Evolutionary conservation across 495 filamentous ascomycete species (phyloP), one percentile per base, ranked within the genome.

Genomic region (Rusavskia elegans): DNA sequence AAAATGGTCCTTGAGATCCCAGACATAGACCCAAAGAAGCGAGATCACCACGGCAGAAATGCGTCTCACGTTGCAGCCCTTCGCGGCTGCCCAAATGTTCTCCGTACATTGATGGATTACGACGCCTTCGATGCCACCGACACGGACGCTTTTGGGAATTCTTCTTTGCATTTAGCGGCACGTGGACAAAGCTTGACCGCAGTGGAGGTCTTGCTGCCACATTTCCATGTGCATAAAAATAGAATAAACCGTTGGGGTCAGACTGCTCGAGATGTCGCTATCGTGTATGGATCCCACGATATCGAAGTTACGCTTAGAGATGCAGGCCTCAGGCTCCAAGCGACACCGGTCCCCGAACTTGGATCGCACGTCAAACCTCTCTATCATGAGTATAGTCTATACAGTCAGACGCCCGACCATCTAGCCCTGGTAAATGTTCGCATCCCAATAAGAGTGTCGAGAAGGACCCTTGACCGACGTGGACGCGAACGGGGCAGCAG

Each of bases 1-100:
- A 2, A 19, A 10, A 49, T 35, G 17, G 46, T 49, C 11, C 46
- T 49, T 19, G 46, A 49, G n/a, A 25, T 49, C 23, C 46, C 46
- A 19, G 46, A 49, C 6, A 49, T 49, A 3, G 27, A 49, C 27
- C 25, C 17, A 32, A 49, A 32, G 27, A 49, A 49, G 32, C 25
- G 46, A 49, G 46, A 49, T 35, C 23, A 49, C 30, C 46, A 49
- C 27, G 46, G 46, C 46, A 3, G 46, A n/a, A 49, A 19, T 32
- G 46, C 46, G 8, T 27, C 27, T 35, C 46, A 49, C 32, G 27
- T 49, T 14, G 46, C 46, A 2, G 46, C 46, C 5, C 25, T 49
- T 30, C 27, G 46, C 46, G 46, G 46, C 27, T 49, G 46, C 17
- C 46, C 46, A 3, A 49, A 49, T 19, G 46, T 49, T 3, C 27